Base-by-base conservation (phyloP, 2,329 filamentous ascomycete genomes). In the Cryphonectria parasitica region DNA sequence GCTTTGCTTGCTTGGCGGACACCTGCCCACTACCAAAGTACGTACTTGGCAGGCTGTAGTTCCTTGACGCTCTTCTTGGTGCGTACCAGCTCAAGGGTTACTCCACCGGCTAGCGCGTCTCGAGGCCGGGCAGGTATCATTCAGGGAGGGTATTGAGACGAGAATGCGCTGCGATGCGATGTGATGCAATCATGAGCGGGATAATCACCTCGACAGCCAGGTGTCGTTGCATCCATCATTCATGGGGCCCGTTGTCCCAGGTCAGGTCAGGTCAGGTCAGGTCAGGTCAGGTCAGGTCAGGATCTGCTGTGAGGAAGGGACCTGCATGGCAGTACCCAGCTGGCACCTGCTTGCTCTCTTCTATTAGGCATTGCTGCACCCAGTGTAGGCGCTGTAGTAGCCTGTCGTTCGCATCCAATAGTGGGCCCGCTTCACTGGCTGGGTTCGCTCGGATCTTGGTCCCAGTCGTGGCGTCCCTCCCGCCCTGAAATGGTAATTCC, bases 141-240 rank as follows among this genome's bases (percentile, higher is more conserved):
- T 6, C 41, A n/a, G 45, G 45, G 17, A 49, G 45, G 22, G 45
- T 49, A 49, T n/a, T 22, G 17, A 22, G 43, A 39, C 13, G 36
- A 39, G 36, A 39, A 39, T 39, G 34, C 34, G 34, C 34, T 34
- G 34, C 34, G 34, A 49, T n/a, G 17, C 36, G 61, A 7, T 63
- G n/a, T 25, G 39, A n/a, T 52, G 17, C 25, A 28, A 19, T 65
- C 8, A 34, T 25, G 64, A 3, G 45, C 45, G 31, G 64, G 22
- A 10, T 39, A 17, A 65, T 64, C 39, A n/a, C 19, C 34, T 61
- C 58, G 45, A 56, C 45, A 41, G 41, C 5, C 66, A 31, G 66
- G 22, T 61, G 61, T 43, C 41, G 58, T 68, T 45, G 60, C 43
- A 54, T 64, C 31, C 19, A 34, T 31, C 22, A n/a, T n/a, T 3